Conservation (phyloP, 2,329 filamentous ascomycete genomes). For the Penicillium sp. region DNA sequence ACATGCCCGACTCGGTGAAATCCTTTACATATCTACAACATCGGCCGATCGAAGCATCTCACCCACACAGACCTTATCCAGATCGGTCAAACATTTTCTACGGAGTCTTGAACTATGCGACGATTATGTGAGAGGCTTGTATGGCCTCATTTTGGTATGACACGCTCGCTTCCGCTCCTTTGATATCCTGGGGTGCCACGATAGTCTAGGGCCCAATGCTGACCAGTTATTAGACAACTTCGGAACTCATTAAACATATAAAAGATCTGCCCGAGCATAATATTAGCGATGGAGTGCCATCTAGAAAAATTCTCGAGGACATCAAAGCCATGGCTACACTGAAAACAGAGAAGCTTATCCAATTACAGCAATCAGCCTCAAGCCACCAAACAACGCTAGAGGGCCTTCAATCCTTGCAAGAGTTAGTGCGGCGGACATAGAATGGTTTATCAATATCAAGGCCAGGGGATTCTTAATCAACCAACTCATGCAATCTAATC, state of each 20-base stretch:
- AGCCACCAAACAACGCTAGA: constrained; percentile 20
- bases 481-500: neutral
- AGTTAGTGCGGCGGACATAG: constrained; percentile 31
- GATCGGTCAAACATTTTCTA: constrained; percentile 79
- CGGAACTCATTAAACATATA: constrained; percentile 22
- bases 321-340: constrained; percentile 35
- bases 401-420: constrained; percentile 40
- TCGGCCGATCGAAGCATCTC: constrained; percentile 34
- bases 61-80: constrained; percentile 54
- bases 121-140: constrained; percentile 86
- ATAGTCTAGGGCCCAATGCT: neutral
- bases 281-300: constrained; percentile 15
- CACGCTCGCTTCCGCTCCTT: neutral
- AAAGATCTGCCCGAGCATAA: constrained; percentile 14
- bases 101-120: constrained; percentile 92
- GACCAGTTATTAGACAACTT: constrained; percentile 15
- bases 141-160: constrained; percentile 76
- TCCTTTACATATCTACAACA: constrained; percentile 64
- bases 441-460: neutral
- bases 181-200: neutral
- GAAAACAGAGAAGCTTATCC: constrained; percentile 35
- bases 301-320: constrained; percentile 25
- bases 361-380: constrained; percentile 17
- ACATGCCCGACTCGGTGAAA: constrained; percentile 80
- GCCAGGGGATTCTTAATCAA: neutral